Percentiles rank a stretch among this genome's conserved stretches.
Evolutionary conservation across 2,329 filamentous ascomycete genomes (phyloP).

Genomic region (Trichoderma sp.): DNA sequence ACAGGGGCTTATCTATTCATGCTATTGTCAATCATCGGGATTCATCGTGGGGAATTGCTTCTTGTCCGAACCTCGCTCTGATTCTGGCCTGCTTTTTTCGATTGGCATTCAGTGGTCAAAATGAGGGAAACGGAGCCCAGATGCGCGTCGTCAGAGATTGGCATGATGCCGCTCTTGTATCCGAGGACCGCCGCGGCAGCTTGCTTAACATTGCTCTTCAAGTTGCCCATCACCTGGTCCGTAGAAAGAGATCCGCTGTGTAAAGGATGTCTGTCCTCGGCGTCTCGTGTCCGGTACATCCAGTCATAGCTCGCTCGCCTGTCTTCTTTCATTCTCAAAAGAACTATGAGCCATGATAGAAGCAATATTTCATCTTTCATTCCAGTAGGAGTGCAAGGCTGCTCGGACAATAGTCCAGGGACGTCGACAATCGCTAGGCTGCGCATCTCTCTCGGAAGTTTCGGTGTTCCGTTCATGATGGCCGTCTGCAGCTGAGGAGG

Average conservation of each 20-base stretch:
- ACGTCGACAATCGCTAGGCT: background rate
- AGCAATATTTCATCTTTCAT: conserved; percentile 44
- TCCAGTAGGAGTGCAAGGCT: background rate
- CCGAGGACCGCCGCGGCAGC: background rate
- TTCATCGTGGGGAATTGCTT: background rate
- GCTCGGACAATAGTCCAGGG: background rate
- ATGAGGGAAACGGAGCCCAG: background rate
- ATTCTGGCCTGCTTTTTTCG: background rate
- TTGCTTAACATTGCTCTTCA: background rate
- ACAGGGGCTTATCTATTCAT: background rate
- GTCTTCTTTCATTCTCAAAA: conserved; percentile 47
- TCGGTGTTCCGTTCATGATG: too few relatives aligned
- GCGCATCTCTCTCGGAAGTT: too few relatives aligned
- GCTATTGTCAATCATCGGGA: background rate
- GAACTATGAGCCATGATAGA: conserved; percentile 49
- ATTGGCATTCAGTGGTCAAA: background rate
- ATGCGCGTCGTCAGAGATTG: background rate
- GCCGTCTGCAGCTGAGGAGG: too few relatives aligned
- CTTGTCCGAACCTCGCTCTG: background rate
- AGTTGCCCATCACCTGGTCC: background rate
- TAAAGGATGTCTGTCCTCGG: background rate
- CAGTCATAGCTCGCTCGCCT: conserved; percentile 43
- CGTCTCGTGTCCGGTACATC: background rate
- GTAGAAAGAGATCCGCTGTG: background rate
- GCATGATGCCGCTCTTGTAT: too few relatives aligned